Evolutionary conservation across 1,284 basidiomycete genomes (phyloP).

Genomic region (Melampsora abietis-canadensis): DNA sequence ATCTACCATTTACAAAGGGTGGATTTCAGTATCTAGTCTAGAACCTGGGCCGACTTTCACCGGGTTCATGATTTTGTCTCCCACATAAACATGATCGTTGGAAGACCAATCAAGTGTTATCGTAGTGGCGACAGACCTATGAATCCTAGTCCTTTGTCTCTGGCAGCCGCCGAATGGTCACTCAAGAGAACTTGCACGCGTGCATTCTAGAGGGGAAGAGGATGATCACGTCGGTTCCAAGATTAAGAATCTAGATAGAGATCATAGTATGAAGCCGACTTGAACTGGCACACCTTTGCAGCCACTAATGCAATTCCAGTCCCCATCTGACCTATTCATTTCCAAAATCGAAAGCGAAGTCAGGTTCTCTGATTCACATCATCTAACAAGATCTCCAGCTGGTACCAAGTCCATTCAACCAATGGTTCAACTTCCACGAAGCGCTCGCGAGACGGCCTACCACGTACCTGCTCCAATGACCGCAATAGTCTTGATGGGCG

Average conservation of each 20-base stretch:
- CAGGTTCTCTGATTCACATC: no score
- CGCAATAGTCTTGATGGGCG: no score
- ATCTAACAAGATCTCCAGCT: no score
- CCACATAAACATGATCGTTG: background rate
- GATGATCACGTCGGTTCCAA: background rate
- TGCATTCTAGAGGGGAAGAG: slow-evolving; percentile 14
- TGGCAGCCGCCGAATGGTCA: slow-evolving; percentile 24
- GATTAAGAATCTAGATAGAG: background rate
- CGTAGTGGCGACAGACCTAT: slow-evolving; percentile 14
- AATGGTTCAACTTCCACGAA: no score
- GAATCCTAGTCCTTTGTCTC: slow-evolving; percentile 18
- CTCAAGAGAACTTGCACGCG: slow-evolving; percentile 32
- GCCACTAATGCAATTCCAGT: slow-evolving; percentile 78
- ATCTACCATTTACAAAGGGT: slow-evolving; percentile 51
- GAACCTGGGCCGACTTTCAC: background rate
- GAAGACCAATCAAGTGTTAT: background rate
- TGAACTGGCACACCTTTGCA: slow-evolving; percentile 59
- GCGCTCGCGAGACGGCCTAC: no score
- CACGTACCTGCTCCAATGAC: no score
- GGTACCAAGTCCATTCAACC: no score
- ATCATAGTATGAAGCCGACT: background rate
- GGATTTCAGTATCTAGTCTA: background rate
- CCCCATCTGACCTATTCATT: slow-evolving; percentile 51
- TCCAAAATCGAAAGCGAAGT: no score
- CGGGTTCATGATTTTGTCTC: background rate